Base-by-base conservation (phyloP, 1,139 yeast genomes). In the Kazachstania sp. region DNA sequence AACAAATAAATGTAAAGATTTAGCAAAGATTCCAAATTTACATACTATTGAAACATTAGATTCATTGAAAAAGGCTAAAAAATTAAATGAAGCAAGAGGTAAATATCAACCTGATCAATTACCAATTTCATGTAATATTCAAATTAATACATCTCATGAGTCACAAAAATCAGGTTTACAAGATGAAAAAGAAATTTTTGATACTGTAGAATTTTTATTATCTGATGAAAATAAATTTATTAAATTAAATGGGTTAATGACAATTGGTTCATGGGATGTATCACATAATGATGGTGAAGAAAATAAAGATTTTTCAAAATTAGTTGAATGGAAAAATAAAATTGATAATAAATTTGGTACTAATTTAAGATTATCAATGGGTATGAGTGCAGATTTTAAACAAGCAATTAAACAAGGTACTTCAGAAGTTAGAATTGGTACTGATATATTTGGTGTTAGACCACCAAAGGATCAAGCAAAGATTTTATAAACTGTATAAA, bases 351-450 rank as follows among this genome's bases (percentile, higher is more conserved):
- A 74, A 49, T 78, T 74, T 50, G 67, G 65, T 0, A 47, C 74
- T 0, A 59, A 68, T 30, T 70, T 90, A 51, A 79, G 83, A 51
- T 71, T 94, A 45, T 86, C 95, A 51, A 92, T 92, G 98, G 99
- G 99, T 12, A 92, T 92, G 98, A 86, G 95, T 64, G 78, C 82
- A 46, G 98, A 92, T 65, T 94, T 69, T 58, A 72, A 73, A 52
- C 88, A 86, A 57, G 99, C 98, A 3, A 83, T 94, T 45, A 74
- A 74, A 50, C 96, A 88, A 64, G 98, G 98, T 0, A 78, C 95
- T 36, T 75, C 92, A 3, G 82, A 81, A 57, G 95, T 92, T 12
- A 77, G 99, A 60, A 87, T 92, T 3, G 99, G 99, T 1, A 83
- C 94, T 45, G 81, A 83, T 43, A 92, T 92, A 37, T 92, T 92